Conservation (phyloP, 1,139 yeast genomes). For the Saccharomyces hybrid region DNA sequence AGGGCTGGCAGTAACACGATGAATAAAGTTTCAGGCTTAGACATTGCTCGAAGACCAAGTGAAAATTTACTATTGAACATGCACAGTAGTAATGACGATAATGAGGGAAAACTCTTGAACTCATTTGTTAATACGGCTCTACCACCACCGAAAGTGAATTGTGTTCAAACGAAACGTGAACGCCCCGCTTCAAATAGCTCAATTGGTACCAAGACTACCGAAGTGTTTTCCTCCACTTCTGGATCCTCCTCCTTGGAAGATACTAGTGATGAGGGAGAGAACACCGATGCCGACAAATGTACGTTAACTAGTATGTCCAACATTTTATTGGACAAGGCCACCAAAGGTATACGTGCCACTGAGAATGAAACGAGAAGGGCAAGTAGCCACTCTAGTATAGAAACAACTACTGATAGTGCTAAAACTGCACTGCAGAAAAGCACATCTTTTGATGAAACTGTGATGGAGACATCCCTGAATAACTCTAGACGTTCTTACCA, state of each 20-base stretch:
- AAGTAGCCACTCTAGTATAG: background rate
- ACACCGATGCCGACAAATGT: conserved; percentile 5
- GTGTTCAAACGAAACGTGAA: conserved; percentile 14
- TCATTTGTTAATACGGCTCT: conserved; percentile 1
- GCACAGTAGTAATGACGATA: conserved; percentile 2
- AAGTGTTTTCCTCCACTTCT: conserved; percentile 22
- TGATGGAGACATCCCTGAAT: background rate
- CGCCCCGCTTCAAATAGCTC: conserved; percentile 31
- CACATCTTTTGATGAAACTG: background rate
- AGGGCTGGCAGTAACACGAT: background rate
- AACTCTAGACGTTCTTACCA: background rate
- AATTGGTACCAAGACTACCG: conserved; percentile 27
- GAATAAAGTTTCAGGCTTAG: conserved; percentile 22
- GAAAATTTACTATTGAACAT: conserved; percentile 26
- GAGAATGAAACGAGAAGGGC: background rate
- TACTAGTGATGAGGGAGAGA: conserved; percentile 1
- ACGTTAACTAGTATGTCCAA: conserved; percentile 5
- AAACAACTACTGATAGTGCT: background rate
- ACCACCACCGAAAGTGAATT: conserved; percentile 17
- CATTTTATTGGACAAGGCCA: background rate
- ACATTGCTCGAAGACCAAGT: conserved; percentile 30
- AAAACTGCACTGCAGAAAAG: background rate
- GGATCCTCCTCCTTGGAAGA: conserved; percentile 11
- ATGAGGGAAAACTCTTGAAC: conserved; percentile 4
- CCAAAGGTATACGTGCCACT: background rate